phyloP scores from a whole-genome alignment of 1,139 yeast genomes.

The Williopsis jadinii region DNA sequence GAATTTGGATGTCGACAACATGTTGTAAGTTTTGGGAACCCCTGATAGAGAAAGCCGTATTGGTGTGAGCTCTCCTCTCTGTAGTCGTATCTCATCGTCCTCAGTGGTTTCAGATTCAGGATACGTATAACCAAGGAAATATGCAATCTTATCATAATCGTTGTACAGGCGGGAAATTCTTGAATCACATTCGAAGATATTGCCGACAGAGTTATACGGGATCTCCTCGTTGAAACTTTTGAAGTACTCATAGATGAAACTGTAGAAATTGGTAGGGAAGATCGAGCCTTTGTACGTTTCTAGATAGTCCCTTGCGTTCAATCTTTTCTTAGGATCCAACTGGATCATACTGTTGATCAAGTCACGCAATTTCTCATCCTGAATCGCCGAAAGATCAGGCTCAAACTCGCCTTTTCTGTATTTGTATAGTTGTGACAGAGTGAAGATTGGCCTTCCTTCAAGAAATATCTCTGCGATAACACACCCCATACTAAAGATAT shows the following conservation, averaged over 20 bases:
- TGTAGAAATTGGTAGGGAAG: slow-evolving; percentile 70
- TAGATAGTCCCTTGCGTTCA: slow-evolving; percentile 48
- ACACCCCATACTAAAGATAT: slow-evolving; percentile 86
- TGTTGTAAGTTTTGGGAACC: slow-evolving; percentile 33
- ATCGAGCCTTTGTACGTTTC: slow-evolving; percentile 39
- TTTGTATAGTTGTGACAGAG: slow-evolving; percentile 79
- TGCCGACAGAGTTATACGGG: slow-evolving; percentile 24
- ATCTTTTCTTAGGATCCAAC: slow-evolving; percentile 54
- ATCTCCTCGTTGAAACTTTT: slow-evolving; percentile 34
- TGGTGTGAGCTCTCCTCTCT: slow-evolving; percentile 24
- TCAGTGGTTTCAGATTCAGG: slow-evolving; percentile 1
- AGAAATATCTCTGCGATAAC: slow-evolving; percentile 82
- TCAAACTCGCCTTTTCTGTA: slow-evolving; percentile 62
- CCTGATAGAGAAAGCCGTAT: slow-evolving; percentile 47
- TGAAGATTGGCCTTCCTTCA: slow-evolving; percentile 83
- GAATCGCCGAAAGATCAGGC: slow-evolving; percentile 54
- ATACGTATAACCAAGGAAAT: slow-evolving; percentile 40
- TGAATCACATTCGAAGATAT: slow-evolving; percentile 44
- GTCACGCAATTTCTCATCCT: slow-evolving; percentile 41
- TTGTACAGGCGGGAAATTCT: slow-evolving; percentile 52
- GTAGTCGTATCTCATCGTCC: slow-evolving; percentile 4
- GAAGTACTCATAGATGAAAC: slow-evolving; percentile 64
- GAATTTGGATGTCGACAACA: slow-evolving; percentile 32
- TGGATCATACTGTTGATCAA: slow-evolving; percentile 58
- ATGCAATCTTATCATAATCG: slow-evolving; percentile 47